A percentile compares a stretch with the other conserved stretches of the same genome.
Conservation (phyloP, 176 grass and related monocot genomes). For the Phoenix roebelenii region DNA sequence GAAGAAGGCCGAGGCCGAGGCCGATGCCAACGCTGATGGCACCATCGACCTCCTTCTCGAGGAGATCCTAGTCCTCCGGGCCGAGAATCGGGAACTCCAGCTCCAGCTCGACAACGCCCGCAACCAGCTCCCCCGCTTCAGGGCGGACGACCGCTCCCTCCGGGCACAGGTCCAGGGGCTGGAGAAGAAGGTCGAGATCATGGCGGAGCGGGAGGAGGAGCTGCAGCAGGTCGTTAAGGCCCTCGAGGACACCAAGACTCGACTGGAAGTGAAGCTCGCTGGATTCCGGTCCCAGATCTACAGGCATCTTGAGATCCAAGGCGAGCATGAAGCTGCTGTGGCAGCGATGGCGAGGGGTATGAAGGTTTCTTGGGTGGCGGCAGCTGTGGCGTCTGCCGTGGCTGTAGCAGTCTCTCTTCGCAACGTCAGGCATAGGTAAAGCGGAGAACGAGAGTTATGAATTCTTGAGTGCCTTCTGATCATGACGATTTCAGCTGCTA, state of each 20-base stretch:
- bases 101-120: slow-evolving; percentile 25
- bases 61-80: slow-evolving; percentile 34
- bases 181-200: no score
- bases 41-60: slow-evolving; percentile 27
- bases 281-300: no score
- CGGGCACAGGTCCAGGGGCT: not conserved
- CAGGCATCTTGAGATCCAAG: no score
- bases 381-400: slow-evolving; percentile 20
- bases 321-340: not conserved
- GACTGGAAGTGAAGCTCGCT: no score
- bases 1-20: slow-evolving; percentile 4
- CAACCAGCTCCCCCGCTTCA: no score
- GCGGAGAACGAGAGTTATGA: no score
- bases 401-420: slow-evolving; percentile 23
- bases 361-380: slow-evolving; percentile 8
- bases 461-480: no score
- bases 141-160: slow-evolving; percentile 14
- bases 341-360: slow-evolving; percentile 1
- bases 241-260: no score
- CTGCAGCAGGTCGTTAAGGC: no score
- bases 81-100: slow-evolving; percentile 28
- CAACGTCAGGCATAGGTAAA: not conserved
- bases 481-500: no score
- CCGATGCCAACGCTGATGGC: slow-evolving; percentile 11
- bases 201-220: no score